These are phyloP conservation scores for Magnusiomyces paraingens DNA, from an alignment of 1,139 yeast species.

Conservation along the genomic window DNA sequence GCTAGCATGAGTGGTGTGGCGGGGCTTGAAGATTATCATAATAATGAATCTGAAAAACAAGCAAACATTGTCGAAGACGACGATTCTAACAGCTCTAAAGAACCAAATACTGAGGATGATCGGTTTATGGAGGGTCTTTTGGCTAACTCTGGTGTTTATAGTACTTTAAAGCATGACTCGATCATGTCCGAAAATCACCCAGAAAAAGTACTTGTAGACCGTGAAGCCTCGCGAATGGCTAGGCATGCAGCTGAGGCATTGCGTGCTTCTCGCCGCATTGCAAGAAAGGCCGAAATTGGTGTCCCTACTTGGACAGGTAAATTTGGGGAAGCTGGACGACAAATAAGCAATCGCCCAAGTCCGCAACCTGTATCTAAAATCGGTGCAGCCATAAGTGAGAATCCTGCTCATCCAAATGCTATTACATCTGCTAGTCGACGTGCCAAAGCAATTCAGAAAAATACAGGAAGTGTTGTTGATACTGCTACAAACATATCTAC, in stretches of 20 bases:
- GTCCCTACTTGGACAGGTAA: slow-evolving; percentile 96
- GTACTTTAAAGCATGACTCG: slow-evolving; percentile 73
- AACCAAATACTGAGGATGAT: slow-evolving; percentile 38
- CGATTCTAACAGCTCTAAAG: slow-evolving; percentile 20
- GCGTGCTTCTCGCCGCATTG: slow-evolving; percentile 55
- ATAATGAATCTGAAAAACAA: slow-evolving; percentile 19
- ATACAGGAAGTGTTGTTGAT: neutral
- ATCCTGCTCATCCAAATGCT: neutral
- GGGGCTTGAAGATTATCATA: slow-evolving; percentile 46
- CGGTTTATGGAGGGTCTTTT: slow-evolving; percentile 71
- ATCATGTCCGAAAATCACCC: slow-evolving; percentile 54
- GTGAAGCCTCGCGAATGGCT: slow-evolving; percentile 75
- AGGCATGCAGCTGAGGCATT: slow-evolving; percentile 69
- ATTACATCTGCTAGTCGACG: slow-evolving; percentile 11
- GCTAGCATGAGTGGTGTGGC: slow-evolving; percentile 52
- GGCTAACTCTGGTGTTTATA: slow-evolving; percentile 65
- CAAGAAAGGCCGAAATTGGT: slow-evolving; percentile 63
- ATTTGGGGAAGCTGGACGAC: slow-evolving; percentile 75
- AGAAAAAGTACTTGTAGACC: slow-evolving; percentile 52
- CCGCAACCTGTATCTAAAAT: neutral
- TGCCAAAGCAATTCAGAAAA: slow-evolving; percentile 16
- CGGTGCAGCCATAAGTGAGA: neutral
- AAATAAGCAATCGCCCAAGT: neutral
- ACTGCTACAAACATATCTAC: slow-evolving; percentile 3
- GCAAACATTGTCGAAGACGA: slow-evolving; percentile 24